Conservation (phyloP, 2,329 filamentous ascomycete genomes). For the Aureobasidium subglaciale region DNA sequence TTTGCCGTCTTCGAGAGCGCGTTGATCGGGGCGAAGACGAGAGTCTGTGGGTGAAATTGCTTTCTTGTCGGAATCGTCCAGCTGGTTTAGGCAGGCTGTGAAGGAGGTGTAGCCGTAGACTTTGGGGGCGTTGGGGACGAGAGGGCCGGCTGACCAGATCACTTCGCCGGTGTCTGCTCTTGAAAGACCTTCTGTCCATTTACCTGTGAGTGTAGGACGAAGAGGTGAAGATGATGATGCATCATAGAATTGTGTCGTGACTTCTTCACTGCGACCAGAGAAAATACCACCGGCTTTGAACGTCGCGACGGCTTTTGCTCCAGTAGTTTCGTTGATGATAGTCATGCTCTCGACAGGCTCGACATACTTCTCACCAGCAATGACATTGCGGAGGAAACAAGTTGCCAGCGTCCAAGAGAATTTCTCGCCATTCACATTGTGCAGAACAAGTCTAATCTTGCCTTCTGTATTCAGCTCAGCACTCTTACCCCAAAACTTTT, state of each 20-base stretch:
- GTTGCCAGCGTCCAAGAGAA: slow-evolving; percentile 88
- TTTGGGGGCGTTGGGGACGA: slow-evolving; percentile 71
- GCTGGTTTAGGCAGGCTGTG: slow-evolving; percentile 78
- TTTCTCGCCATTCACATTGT: slow-evolving; percentile 33
- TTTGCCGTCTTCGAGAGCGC: slow-evolving; percentile 72
- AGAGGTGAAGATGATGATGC: slow-evolving; percentile 46
- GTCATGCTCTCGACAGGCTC: slow-evolving; percentile 90
- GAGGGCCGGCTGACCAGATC: slow-evolving; percentile 69
- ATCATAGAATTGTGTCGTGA: slow-evolving; percentile 67
- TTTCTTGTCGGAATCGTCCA: slow-evolving; percentile 69
- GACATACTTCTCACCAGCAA: slow-evolving; percentile 96
- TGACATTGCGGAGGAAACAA: slow-evolving; percentile 88
- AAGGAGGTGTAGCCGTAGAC: slow-evolving; percentile 87
- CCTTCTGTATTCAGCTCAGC: slow-evolving; percentile 92
- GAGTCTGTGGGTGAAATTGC: slow-evolving; percentile 76
- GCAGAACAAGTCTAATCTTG: slow-evolving; percentile 68
- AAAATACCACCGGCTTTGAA: slow-evolving; percentile 98
- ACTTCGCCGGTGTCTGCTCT: slow-evolving; percentile 57
- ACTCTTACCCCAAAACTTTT: slow-evolving; percentile 98
- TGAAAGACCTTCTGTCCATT: slow-evolving; percentile 72
- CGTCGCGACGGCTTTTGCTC: slow-evolving; percentile 75
- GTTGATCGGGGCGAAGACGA: slow-evolving; percentile 78
- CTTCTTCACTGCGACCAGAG: slow-evolving; percentile 85
- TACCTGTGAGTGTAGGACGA: slow-evolving; percentile 65
- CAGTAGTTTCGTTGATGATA: slow-evolving; percentile 74